Base-by-base conservation (phyloP, 345 rosid species). In the Stellera chamaejasme region DNA sequence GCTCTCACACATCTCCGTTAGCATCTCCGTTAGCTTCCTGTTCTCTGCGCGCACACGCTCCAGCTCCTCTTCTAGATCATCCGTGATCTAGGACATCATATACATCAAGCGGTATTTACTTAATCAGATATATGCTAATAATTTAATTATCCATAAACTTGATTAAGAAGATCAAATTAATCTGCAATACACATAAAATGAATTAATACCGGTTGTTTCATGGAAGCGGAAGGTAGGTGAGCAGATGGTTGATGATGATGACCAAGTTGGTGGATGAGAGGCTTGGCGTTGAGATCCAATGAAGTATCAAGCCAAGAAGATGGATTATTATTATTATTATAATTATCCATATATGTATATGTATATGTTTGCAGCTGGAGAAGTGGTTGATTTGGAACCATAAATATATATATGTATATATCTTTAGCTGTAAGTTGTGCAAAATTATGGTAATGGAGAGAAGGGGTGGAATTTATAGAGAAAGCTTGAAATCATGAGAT, bases 21-120 rank as follows among this genome's bases (percentile, higher is more conserved):
- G 48, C 96, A 73, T 93, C 62, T 87, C 84, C 1, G 90, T 75
- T 1, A 93, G 80, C 73, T 76, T 89, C 95, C 76, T 89, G 82
- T 93, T 93, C 54, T 93, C 99, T 39, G 77, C 85, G 52, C 77
- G 80, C 41, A 87, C 80, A 44, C 97, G 81, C 50, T 83, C 80
- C 66, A 93, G 27, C 71, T 93, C 99, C 72, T 85, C 95, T 66
- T 75, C 72, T 64, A 93, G 75, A 60, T 69, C 76, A 60, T 69
- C 76, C 39, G 75, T 76, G n/a, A 57, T 64, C 83, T 78, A 66
- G 39, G 48, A 3, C 60, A 28, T 39, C 60, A 28, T 39, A 51
- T 12, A 45, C 23, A 44, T 27, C n/a, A 32, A 52, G 28, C 13
- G 3, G 32, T 15, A 27, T 12, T 36, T 13, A 59, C 13, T 56